A percentile compares a stretch with the other conserved stretches of the same genome.
These are phyloP conservation scores for Musa schizocarpa DNA, from an alignment of 176 grass and related monocot genomes.

Conservation along the genomic window DNA sequence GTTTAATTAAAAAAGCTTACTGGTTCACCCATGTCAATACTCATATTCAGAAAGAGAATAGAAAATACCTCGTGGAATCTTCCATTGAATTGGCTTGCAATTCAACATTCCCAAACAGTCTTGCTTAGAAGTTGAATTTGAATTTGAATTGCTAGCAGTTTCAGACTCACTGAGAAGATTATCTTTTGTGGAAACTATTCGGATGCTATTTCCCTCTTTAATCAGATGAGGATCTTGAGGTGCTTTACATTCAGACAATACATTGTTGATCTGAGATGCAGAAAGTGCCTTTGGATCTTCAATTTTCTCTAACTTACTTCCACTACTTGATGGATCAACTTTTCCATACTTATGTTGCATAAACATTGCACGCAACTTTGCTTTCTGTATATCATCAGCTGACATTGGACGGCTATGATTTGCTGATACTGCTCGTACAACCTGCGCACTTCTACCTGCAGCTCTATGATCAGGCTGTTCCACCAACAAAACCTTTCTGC, in stretches of 20 bases:
- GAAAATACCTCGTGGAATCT: slow-evolving; percentile 81
- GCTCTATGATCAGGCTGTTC: slow-evolving; percentile 66
- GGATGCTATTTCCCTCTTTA: slow-evolving; percentile 21
- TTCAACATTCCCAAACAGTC: slow-evolving; percentile 55
- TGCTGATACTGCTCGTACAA: slow-evolving; percentile 35
- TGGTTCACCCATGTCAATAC: slow-evolving; percentile 13
- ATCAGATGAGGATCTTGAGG: slow-evolving; percentile 13
- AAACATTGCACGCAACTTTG: slow-evolving; percentile 95
- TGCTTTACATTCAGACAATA: slow-evolving; percentile 16
- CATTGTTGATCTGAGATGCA: slow-evolving; percentile 13
- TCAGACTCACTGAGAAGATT: slow-evolving; percentile 27
- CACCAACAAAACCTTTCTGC: slow-evolving; percentile 78
- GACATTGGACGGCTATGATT: slow-evolving; percentile 77
- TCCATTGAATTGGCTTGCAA: slow-evolving; percentile 58
- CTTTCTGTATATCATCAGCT: slow-evolving; percentile 98
- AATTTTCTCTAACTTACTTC: slow-evolving; percentile 26
- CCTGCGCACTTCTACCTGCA: slow-evolving; percentile 40
- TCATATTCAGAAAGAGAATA: slow-evolving; percentile 24
- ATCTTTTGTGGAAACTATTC: slow-evolving; percentile 23
- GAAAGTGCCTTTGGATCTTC: slow-evolving; percentile 26
- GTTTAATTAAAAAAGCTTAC: not conserved
- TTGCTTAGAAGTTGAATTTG: slow-evolving; percentile 28
- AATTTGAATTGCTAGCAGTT: slow-evolving; percentile 16
- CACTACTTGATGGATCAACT: slow-evolving; percentile 35
- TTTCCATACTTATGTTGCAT: slow-evolving; percentile 93